phyloP scores from a whole-genome alignment of 345 rosid species.

The Aethionema arabicum region DNA sequence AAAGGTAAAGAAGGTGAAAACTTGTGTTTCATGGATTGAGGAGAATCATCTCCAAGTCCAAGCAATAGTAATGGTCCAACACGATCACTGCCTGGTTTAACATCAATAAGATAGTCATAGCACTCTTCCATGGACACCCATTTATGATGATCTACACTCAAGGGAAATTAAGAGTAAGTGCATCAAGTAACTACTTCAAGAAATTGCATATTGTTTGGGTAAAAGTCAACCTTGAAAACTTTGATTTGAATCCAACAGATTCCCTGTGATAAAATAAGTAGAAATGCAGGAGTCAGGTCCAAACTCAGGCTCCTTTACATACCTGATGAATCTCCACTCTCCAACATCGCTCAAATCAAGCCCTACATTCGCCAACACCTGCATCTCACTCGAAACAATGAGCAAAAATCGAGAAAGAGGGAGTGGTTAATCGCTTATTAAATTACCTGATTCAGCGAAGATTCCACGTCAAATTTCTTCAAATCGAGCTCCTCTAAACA shows the following conservation, averaged over 20 bases:
- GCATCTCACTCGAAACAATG: constrained; percentile 9
- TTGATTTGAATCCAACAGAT: constrained; percentile 33
- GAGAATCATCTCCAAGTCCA: constrained; percentile 52
- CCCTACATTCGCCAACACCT: constrained; percentile 61
- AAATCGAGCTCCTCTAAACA: constrained; percentile 41
- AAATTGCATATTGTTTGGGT: not conserved
- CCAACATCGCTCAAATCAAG: constrained; percentile 41
- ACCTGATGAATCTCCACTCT: constrained; percentile 61
- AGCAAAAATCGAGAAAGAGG: not conserved
- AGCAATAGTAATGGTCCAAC: constrained; percentile 55
- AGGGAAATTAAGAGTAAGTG: not conserved
- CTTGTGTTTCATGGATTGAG: constrained; percentile 39
- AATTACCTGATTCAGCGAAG: constrained; percentile 48
- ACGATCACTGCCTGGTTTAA: constrained; percentile 58
- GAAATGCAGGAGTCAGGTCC: constrained; percentile 61
- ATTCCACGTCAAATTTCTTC: constrained; percentile 45
- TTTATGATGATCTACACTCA: constrained; percentile 52
- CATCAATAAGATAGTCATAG: constrained; percentile 48
- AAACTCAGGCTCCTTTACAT: constrained; percentile 73
- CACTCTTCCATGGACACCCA: constrained; percentile 71
- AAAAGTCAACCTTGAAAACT: constrained; percentile 46
- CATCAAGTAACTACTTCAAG: too few species aligned
- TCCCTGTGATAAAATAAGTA: constrained; percentile 56
- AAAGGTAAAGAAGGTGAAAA: constrained; percentile 44
- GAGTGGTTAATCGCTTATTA: not conserved